phyloP scores from a whole-genome alignment of 257 asterid genomes.

The Salvia miltiorrhiza region DNA sequence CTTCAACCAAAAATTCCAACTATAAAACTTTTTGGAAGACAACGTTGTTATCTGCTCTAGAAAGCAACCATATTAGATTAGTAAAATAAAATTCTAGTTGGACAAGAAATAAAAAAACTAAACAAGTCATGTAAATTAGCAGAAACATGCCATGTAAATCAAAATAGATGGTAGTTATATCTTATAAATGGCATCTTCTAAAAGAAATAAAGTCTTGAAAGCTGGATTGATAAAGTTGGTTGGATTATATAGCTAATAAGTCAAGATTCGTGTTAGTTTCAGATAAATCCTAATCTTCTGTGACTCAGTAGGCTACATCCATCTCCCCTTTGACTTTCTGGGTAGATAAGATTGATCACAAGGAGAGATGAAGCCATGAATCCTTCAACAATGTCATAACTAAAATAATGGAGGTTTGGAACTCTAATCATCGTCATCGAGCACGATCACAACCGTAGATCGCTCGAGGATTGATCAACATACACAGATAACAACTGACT shows the following conservation, averaged over 20 bases:
- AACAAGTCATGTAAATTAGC: not conserved
- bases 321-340: conserved; percentile 1
- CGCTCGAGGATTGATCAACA: not conserved
- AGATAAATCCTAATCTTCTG: not conserved
- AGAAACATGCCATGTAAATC: not conserved
- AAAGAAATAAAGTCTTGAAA: not conserved
- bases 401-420: not conserved
- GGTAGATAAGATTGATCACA: not conserved
- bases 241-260: not conserved
- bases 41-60: not conserved
- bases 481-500: not conserved
- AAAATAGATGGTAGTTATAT: not conserved
- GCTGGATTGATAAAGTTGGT: not conserved
- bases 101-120: not conserved
- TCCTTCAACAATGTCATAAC: not conserved
- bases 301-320: not conserved
- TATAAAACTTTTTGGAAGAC: not conserved
- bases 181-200: not conserved
- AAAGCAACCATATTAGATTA: not conserved
- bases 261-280: conserved; percentile 7
- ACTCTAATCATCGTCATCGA: not conserved
- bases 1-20: not conserved
- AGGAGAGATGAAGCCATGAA: not conserved
- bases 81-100: not conserved
- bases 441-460: not conserved